Base-by-base conservation (phyloP, 352 stramenopile genomes). In the Globisporangium alternatum region DNA sequence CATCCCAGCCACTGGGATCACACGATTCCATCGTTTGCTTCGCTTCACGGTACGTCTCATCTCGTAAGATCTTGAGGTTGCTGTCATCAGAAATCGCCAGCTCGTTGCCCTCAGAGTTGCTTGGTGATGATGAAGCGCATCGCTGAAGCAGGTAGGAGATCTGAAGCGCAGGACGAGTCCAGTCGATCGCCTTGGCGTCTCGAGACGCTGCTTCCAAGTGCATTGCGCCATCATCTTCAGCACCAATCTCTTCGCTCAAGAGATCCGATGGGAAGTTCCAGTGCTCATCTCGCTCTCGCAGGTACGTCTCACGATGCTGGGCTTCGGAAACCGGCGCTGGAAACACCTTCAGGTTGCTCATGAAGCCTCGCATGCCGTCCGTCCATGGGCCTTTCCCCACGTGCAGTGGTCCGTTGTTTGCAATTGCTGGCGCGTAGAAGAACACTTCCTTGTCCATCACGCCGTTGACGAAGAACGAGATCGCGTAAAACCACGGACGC, bases 301-400 rank as follows among this genome's bases (percentile, higher is more conserved):
- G 59, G 41, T 76, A 88, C 6, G 67, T 12, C 19, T 60, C 44
- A 1, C 52, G 64, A 57, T 86, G 64, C 21, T 83, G 62, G 0
- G 71, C 66, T 8, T 65, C 49, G 9, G 62, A 61, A 33, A 93
- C 54, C 25, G 67, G 33, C 10, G 37, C 52, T 3, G 64, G 22
- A 57, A 78, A 93, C 1, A 91, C 63, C 2, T 67, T 74, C 28
- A 95, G 45, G 31, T 88, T 69, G 52, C 76, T 83, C 4, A 86
- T 76, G 53, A 94, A 90, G 2, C 86, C 86, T 9, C 65, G 53
- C 60, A 93, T 76, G 0, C 83, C 83, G 13, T 86, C 68, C 0
- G 80, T 86, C 79, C 86, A 93, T 0, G 86, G 83, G 0, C 83
- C 83, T 31, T 89, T 82, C 0, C 71, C 81, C 44, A 96, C 66